Base-by-base conservation (phyloP, 2,329 filamentous ascomycete genomes). In the Venturia carpophila region DNA sequence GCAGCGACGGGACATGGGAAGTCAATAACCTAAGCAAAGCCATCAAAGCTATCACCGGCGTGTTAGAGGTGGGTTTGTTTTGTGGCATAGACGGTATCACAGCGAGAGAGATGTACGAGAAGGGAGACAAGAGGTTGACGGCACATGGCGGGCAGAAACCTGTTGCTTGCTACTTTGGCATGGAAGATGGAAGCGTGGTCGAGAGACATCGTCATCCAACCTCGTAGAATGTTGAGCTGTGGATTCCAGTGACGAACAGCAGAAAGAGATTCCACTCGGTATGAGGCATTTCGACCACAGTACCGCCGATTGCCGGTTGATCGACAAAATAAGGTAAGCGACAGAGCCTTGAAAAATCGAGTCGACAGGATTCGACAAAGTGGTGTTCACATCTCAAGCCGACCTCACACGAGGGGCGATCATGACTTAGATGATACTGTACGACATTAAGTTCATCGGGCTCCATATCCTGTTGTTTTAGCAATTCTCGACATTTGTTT, bases 51-150 rank as follows among this genome's bases (percentile, higher is more conserved):
- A 89, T 96, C 68, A 87, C 89, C 1, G 94, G 94, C 62, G 91
- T 99, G 10, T 81, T 97, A 64, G 94, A 96, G 73, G 92, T 95
- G 37, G 94, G 94, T 17, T 82, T 99, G 58, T 99, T 99, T 79
- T 85, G 87, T 52, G 93, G 93, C 3, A 74, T 87, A 71, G 92
- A 93, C 67, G 93, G 93, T 0, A 79, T 84, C 19, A 82, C 95
- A 74, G 84, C 85, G 42, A 73, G 77, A 67, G 84, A 83, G 52
- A 79, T 82, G 64, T 37, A 58, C 30, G 30, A 58, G 30, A 68
- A 71, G 43, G 69, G 73, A 62, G 68, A 70, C 15, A 68, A 69
- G 11, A 65, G 56, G 24, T 34, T 62, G n/a, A 61, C 60, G 39
- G 52, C 41, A 64, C 77, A 85, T 60, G 88, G 89, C 60, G 92